phyloP scores from a whole-genome alignment of 2,329 filamentous ascomycete genomes.

The Trichoderma oligosporum region DNA sequence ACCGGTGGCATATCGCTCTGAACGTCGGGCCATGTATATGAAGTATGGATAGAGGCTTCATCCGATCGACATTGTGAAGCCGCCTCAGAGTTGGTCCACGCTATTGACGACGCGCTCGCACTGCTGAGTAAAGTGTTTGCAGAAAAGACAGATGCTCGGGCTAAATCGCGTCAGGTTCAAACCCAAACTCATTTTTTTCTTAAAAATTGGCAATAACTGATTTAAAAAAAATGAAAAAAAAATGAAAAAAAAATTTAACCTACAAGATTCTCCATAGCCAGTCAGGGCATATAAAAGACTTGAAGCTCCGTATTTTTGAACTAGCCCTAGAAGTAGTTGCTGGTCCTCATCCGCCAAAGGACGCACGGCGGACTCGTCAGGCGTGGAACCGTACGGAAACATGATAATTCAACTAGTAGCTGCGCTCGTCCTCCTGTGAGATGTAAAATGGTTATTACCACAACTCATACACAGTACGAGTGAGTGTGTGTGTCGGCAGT shows the following conservation, averaged over 20 bases:
- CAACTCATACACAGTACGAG: not conserved
- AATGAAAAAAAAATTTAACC: no score
- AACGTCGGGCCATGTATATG: constrained; percentile 38
- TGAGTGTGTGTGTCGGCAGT: not conserved
- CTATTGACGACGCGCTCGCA: constrained; percentile 39
- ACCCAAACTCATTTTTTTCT: not conserved
- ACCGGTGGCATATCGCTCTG: constrained; percentile 34
- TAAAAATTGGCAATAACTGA: no score
- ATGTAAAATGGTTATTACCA: not conserved
- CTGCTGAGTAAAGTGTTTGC: constrained; percentile 40
- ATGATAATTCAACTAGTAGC: constrained; percentile 24
- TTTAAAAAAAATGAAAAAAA: not conserved
- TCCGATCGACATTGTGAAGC: constrained; percentile 40
- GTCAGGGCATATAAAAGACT: constrained; percentile 38
- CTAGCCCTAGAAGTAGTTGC: constrained; percentile 35
- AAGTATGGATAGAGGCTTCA: constrained; percentile 39
- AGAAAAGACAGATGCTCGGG: constrained; percentile 40
- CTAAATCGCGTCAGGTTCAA: constrained; percentile 25
- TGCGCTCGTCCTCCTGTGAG: constrained; percentile 12
- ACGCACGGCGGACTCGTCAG: constrained; percentile 35
- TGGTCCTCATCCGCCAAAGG: constrained; percentile 39
- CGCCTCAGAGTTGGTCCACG: constrained; percentile 40
- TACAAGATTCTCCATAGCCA: constrained; percentile 37
- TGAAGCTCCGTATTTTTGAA: constrained; percentile 38
- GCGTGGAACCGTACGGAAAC: constrained; percentile 34